Evolutionary conservation across 2,329 filamentous ascomycete genomes (phyloP).

Genomic region (Phaeosphaeria sp.): DNA sequence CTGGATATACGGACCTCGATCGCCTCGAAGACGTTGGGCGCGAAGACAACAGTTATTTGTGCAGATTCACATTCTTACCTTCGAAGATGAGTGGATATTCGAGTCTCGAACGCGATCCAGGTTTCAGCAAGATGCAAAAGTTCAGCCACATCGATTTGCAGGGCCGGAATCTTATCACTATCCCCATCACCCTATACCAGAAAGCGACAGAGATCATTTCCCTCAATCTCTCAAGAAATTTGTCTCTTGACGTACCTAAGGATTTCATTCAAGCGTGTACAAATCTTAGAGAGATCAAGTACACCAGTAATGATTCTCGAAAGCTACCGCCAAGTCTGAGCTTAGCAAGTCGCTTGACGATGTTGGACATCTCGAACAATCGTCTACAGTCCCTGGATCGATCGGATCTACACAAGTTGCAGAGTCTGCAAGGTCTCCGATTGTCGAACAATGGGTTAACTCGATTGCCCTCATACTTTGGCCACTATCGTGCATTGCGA

Average conservation of each 20-base stretch:
- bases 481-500: slow-evolving; percentile 77
- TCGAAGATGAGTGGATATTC: slow-evolving; percentile 82
- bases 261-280: slow-evolving; percentile 96
- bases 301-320: slow-evolving; percentile 90
- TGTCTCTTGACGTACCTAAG: slow-evolving; percentile 89
- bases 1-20: slow-evolving; percentile 87
- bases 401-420: slow-evolving; percentile 78
- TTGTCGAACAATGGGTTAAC: slow-evolving; percentile 91
- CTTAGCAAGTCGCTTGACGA: slow-evolving; percentile 80
- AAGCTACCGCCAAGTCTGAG: slow-evolving; percentile 84
- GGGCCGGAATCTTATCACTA: slow-evolving; percentile 88
- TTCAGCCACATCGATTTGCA: slow-evolving; percentile 93
- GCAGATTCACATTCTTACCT: slow-evolving; percentile 93
- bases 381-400: slow-evolving; percentile 85
- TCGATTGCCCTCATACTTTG: slow-evolving; percentile 81
- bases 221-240: slow-evolving; percentile 89
- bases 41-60: slow-evolving; percentile 97
- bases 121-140: slow-evolving; percentile 82
- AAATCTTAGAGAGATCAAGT: slow-evolving; percentile 93
- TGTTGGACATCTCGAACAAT: slow-evolving; percentile 95
- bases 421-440: slow-evolving; percentile 84
- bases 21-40: slow-evolving; percentile 90
- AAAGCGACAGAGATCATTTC: slow-evolving; percentile 93
- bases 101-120: slow-evolving; percentile 76
- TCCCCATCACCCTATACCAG: slow-evolving; percentile 91